Percentiles rank a stretch among this genome's conserved stretches.
Evolutionary conservation across 179 eudicot species (phyloP).

Genomic region (Beta lomatogona): DNA sequence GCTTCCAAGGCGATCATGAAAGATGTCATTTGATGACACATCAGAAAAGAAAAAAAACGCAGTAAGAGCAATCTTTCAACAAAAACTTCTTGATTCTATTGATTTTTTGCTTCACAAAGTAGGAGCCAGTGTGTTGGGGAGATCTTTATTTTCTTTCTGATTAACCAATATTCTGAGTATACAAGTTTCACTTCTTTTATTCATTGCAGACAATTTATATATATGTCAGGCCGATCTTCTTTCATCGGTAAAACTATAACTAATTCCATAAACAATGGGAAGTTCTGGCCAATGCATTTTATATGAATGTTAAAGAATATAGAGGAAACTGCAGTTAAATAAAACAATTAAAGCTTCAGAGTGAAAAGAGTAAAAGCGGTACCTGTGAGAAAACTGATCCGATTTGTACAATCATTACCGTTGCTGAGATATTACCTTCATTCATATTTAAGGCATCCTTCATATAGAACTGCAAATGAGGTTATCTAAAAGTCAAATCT

Average conservation of each 20-base stretch:
- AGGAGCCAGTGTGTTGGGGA: background rate
- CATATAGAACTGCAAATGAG: slow-evolving; percentile 60
- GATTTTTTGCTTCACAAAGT: background rate
- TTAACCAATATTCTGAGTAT: background rate
- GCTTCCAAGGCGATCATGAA: background rate
- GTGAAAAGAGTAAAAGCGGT: background rate
- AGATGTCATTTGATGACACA: background rate
- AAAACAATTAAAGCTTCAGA: background rate
- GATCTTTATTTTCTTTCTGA: background rate
- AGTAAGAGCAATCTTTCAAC: background rate
- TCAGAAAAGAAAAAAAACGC: background rate
- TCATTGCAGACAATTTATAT: background rate
- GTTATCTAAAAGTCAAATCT: slow-evolving; percentile 8
- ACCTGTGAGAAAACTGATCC: slow-evolving; percentile 92
- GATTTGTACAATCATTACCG: slow-evolving; percentile 67
- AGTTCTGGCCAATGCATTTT: background rate
- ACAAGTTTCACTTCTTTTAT: background rate
- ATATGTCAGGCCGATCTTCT: background rate
- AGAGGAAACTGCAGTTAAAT: background rate
- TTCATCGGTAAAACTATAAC: background rate
- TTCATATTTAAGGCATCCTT: slow-evolving; percentile 67
- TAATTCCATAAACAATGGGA: background rate
- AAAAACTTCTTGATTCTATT: background rate
- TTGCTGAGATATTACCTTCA: slow-evolving; percentile 68
- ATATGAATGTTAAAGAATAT: no score